Percentiles rank a stretch among this genome's conserved stretches.
phyloP scores from a whole-genome alignment of 192 early-diverging fungal species.

The Umbelopsis sp. region DNA sequence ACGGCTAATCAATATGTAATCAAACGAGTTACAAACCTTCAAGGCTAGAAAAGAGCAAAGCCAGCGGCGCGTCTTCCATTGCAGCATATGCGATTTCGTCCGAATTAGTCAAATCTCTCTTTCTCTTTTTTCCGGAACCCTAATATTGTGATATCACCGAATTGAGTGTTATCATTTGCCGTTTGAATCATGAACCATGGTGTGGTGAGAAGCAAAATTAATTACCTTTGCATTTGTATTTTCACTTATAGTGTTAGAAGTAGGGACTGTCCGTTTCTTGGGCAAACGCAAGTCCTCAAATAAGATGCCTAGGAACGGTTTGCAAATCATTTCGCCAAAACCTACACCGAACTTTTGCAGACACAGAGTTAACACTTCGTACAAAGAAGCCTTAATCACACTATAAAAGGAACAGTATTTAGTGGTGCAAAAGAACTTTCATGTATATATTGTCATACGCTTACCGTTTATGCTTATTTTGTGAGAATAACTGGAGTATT shows the following conservation, averaged over 20 bases:
- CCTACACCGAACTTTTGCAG: conserved; percentile 49
- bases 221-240: conserved; percentile 1
- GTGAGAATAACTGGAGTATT: conserved; percentile 33
- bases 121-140: conserved; percentile 31
- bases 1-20: not conserved
- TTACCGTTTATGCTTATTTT: conserved; percentile 40
- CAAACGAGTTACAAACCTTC: not conserved
- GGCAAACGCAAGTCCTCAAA: conserved; percentile 44
- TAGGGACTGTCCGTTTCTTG: conserved; percentile 17
- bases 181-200: not conserved
- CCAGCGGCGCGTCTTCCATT: not conserved
- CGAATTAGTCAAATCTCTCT: conserved; percentile 36
- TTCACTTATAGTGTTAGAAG: not conserved
- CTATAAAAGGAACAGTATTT: conserved; percentile 14
- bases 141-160: not conserved
- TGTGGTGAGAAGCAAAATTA: not conserved
- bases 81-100: conserved; percentile 15
- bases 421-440: not conserved
- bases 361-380: conserved; percentile 43
- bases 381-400: conserved; percentile 38
- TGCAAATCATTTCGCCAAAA: conserved; percentile 45
- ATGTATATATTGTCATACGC: too few relatives aligned
- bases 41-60: conserved; percentile 11
- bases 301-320: conserved; percentile 38
- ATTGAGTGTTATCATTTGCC: too few relatives aligned